These are phyloP conservation scores for Limonium bicolor DNA, from an alignment of 148 eudicot genomes.

Conservation along the genomic window DNA sequence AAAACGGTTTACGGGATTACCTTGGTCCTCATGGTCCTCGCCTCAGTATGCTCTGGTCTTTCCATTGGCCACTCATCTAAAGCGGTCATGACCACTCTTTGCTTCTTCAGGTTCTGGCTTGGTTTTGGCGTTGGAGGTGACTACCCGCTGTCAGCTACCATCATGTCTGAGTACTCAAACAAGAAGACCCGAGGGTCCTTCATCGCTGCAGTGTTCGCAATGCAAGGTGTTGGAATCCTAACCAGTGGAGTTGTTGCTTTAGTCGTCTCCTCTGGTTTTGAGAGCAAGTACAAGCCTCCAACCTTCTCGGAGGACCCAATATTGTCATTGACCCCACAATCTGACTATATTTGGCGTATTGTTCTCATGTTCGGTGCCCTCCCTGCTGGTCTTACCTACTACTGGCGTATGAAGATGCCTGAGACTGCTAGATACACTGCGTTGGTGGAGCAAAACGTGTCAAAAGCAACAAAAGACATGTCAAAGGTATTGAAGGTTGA, in stretches of 20 bases:
- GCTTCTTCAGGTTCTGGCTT: conserved; percentile 74
- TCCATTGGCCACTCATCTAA: conserved; percentile 30
- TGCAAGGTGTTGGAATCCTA: conserved; percentile 66
- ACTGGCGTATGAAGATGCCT: conserved; percentile 19
- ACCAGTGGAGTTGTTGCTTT: conserved; percentile 46
- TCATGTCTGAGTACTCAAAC: conserved; percentile 73
- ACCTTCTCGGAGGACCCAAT: neutral
- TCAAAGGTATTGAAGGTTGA: neutral
- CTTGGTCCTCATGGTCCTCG: conserved; percentile 38
- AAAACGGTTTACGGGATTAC: conserved; percentile 64
- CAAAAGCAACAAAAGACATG: conserved; percentile 28
- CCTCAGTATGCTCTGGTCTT: conserved; percentile 48
- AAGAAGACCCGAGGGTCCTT: conserved; percentile 63
- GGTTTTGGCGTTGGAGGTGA: conserved; percentile 79
- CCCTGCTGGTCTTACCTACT: conserved; percentile 12
- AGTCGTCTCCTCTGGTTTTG: conserved; percentile 22
- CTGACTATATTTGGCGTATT: conserved; percentile 14
- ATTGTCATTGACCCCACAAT: conserved; percentile 5
- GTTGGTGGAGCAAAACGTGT: conserved; percentile 31
- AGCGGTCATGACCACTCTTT: conserved; percentile 48
- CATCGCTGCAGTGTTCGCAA: conserved; percentile 64
- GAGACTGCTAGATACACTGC: conserved; percentile 20
- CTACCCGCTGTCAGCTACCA: conserved; percentile 63
- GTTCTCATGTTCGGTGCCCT: conserved; percentile 11
- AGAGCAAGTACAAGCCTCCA: neutral